These are phyloP conservation scores for Favolaschia claudopus DNA, from an alignment of 768 basidiomycete genomes.

Conservation along the genomic window DNA sequence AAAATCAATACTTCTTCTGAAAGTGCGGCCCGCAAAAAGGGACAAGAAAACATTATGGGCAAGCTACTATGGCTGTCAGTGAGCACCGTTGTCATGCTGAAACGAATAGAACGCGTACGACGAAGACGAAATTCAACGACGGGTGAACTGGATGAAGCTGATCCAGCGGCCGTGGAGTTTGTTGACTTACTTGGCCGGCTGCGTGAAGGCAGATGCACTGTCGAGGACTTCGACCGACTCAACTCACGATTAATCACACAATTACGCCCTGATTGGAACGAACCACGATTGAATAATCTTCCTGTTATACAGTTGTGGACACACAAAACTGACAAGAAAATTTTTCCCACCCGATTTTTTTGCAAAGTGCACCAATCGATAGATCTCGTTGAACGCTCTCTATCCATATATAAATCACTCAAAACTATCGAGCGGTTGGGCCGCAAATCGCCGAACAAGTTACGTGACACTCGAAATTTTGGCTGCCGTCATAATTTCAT, in stretches of 20 bases:
- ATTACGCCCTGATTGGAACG: not conserved
- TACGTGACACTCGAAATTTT: too few relatives aligned
- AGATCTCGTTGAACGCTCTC: too few relatives aligned
- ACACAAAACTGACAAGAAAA: too few relatives aligned
- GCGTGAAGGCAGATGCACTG: constrained; percentile 1
- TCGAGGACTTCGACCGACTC: not conserved
- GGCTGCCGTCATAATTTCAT: too few relatives aligned
- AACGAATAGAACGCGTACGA: not conserved
- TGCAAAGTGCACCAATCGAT: too few relatives aligned
- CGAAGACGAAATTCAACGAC: not conserved
- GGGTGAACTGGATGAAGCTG: not conserved
- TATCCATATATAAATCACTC: too few relatives aligned
- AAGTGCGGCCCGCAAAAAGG: not conserved
- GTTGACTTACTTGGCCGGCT: not conserved
- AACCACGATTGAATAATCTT: not conserved
- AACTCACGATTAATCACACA: not conserved
- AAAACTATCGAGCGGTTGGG: too few relatives aligned
- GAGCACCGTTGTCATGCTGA: not conserved
- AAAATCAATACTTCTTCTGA: not conserved
- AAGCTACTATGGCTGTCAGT: not conserved
- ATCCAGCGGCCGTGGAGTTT: not conserved
- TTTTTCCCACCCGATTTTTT: too few relatives aligned
- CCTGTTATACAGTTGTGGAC: too few relatives aligned
- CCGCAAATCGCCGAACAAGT: too few relatives aligned
- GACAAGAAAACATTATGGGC: not conserved